Percentiles rank a stretch among this genome's conserved stretches.
Evolutionary conservation across 108 stramenopile species (phyloP).

Genomic region (Skeletonema costatum): DNA sequence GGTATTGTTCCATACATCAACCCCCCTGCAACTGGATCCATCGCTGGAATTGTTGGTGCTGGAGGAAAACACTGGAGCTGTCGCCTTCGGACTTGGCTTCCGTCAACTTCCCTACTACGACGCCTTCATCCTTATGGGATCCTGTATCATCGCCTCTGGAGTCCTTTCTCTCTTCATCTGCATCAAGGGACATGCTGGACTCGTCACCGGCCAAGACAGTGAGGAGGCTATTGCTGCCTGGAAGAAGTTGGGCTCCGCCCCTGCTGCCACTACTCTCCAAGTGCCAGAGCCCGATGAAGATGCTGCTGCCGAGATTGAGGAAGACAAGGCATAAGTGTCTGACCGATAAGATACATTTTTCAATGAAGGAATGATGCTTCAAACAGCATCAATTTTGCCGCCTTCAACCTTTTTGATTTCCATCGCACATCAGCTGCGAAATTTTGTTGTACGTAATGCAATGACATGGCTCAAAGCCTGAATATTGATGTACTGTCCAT

Average conservation of each 20-base stretch:
- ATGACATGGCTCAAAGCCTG: too few species aligned
- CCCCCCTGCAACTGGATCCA: slow-evolving; percentile 75
- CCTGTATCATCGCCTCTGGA: slow-evolving; percentile 19
- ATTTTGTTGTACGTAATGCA: too few species aligned
- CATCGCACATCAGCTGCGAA: too few species aligned
- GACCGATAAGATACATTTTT: background rate
- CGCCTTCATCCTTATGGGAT: slow-evolving; percentile 55
- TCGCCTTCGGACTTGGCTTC: slow-evolving; percentile 63
- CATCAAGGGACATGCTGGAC: slow-evolving; percentile 60
- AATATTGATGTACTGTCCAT: too few species aligned
- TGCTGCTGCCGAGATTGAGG: background rate
- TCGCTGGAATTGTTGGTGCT: slow-evolving; percentile 85
- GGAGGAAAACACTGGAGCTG: slow-evolving; percentile 68
- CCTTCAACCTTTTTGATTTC: background rate
- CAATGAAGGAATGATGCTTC: background rate
- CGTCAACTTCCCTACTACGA: slow-evolving; percentile 12
- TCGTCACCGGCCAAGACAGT: slow-evolving; percentile 46
- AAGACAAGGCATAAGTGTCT: background rate
- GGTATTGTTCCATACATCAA: slow-evolving; percentile 87
- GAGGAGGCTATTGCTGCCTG: slow-evolving; percentile 3
- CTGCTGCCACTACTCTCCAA: background rate
- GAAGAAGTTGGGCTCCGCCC: background rate
- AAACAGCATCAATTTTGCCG: background rate
- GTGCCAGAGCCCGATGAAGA: background rate
- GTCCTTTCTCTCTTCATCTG: slow-evolving; percentile 32